These are phyloP conservation scores for Leccinum broughii DNA, from an alignment of 768 basidiomycete genomes.

Conservation along the genomic window DNA sequence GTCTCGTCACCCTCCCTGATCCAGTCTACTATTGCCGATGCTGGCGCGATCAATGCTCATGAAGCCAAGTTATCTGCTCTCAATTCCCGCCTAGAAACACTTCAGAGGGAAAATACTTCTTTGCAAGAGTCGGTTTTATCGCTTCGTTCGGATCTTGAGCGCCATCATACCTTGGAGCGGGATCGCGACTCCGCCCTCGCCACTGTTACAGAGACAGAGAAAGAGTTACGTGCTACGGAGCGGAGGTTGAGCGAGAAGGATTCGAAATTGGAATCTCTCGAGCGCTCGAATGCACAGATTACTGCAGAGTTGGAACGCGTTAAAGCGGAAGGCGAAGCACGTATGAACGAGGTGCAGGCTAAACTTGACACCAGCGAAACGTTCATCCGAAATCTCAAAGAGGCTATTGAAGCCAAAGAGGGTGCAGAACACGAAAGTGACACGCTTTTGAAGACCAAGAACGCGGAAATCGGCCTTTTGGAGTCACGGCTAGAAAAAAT, in stretches of 20 bases:
- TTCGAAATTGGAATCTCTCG: constrained; percentile 46
- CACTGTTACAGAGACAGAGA: constrained; percentile 45
- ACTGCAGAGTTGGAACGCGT: constrained; percentile 46
- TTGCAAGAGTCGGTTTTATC: constrained; percentile 42
- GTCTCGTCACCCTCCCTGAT: constrained; percentile 32
- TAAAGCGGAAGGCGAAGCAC: constrained; percentile 45
- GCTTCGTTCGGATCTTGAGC: constrained; percentile 23
- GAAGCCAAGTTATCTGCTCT: constrained; percentile 24
- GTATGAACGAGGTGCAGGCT: constrained; percentile 42
- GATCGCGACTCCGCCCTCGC: constrained; percentile 46
- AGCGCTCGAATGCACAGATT: constrained; percentile 41
- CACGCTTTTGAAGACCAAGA: constrained; percentile 53
- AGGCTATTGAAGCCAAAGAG: constrained; percentile 53
- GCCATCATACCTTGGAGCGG: constrained; percentile 34
- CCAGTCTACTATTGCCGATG: constrained; percentile 44
- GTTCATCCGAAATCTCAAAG: constrained; percentile 50
- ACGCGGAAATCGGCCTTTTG: constrained; percentile 59
- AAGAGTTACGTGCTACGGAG: constrained; percentile 42
- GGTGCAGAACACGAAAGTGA: constrained; percentile 50
- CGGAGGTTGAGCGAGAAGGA: constrained; percentile 45
- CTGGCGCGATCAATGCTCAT: constrained; percentile 7
- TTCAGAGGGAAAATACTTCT: constrained; percentile 71
- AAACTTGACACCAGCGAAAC: constrained; percentile 46
- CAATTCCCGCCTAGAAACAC: constrained; percentile 48
- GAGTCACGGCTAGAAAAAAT: constrained; percentile 47